These are phyloP conservation scores for Terfezia boudieri DNA, from an alignment of 495 filamentous ascomycete species.

Conservation along the genomic window DNA sequence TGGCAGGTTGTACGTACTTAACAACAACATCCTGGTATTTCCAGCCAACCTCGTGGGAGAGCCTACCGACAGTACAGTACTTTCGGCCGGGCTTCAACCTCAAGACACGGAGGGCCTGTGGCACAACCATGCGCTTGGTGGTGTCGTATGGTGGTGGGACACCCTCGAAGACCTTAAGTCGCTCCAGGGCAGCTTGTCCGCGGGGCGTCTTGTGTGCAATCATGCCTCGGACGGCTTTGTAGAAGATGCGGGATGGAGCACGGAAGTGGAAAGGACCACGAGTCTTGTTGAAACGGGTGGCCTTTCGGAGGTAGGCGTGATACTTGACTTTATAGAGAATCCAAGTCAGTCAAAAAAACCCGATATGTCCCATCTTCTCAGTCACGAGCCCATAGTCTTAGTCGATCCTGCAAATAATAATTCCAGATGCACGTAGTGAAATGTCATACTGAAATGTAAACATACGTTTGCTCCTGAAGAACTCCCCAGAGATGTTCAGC, in stretches of 20 bases:
- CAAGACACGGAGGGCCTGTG: conserved; percentile 86
- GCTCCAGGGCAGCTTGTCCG: conserved; percentile 84
- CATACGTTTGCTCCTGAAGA: conserved; percentile 99
- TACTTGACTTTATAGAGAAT: conserved; percentile 65
- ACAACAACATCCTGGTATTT: conserved; percentile 98
- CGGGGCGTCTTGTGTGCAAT: conserved; percentile 98
- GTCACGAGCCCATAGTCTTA: too few relatives aligned
- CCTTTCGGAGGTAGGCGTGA: conserved; percentile 97
- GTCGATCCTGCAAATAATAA: not conserved
- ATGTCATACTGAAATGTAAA: conserved; percentile 18
- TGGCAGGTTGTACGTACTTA: conserved; percentile 39
- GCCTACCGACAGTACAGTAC: conserved; percentile 94
- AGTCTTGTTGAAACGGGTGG: conserved; percentile 96
- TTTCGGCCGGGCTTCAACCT: conserved; percentile 94
- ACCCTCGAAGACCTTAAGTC: conserved; percentile 99
- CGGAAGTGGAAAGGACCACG: conserved; percentile 99
- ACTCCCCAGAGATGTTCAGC: conserved; percentile 99
- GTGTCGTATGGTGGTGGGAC: conserved; percentile 97
- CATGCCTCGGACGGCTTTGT: conserved; percentile 99
- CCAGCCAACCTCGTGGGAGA: conserved; percentile 98
- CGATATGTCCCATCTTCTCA: not conserved
- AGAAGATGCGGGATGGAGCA: conserved; percentile 94
- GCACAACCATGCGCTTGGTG: conserved; percentile 98
- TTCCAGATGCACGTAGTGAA: not conserved
- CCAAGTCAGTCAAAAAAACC: conserved; percentile 3